A percentile compares a stretch with the other conserved stretches of the same genome.
phyloP scores from a whole-genome alignment of 169 alveolate species.

The Theileria equi region DNA sequence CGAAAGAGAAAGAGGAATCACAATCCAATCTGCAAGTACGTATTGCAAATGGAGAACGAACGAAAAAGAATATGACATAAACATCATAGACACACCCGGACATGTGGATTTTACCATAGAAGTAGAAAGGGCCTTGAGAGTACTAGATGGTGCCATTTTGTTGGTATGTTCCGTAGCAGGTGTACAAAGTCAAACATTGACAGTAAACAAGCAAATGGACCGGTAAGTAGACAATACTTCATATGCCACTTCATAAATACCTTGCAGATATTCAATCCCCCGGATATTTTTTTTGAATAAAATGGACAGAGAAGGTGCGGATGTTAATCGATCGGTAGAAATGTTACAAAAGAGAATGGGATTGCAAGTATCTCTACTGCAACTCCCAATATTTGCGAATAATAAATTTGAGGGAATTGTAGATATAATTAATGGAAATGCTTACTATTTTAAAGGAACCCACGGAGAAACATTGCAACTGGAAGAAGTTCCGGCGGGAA shows the following conservation, averaged over 20 bases:
- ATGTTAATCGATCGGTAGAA: slow-evolving; percentile 82
- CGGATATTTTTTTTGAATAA: slow-evolving; percentile 90
- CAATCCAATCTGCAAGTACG: slow-evolving; percentile 94
- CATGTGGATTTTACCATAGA: slow-evolving; percentile 98
- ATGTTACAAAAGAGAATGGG: slow-evolving; percentile 86
- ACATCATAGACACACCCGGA: slow-evolving; percentile 98
- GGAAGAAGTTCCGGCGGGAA: slow-evolving; percentile 79
- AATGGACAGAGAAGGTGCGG: slow-evolving; percentile 96
- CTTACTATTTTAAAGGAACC: slow-evolving; percentile 85
- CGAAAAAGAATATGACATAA: slow-evolving; percentile 70
- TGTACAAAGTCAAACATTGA: slow-evolving; percentile 94
- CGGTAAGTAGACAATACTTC: too few relatives aligned
- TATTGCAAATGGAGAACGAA: slow-evolving; percentile 84
- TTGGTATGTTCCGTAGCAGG: slow-evolving; percentile 95
- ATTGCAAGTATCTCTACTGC: slow-evolving; percentile 63
- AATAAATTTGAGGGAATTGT: slow-evolving; percentile 86
- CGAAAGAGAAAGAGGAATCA: slow-evolving; percentile 95
- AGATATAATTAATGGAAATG: slow-evolving; percentile 81
- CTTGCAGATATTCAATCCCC: slow-evolving; percentile 91
- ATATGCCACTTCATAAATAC: too few relatives aligned
- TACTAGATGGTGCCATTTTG: slow-evolving; percentile 94
- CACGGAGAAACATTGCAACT: slow-evolving; percentile 76
- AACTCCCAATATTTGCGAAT: slow-evolving; percentile 87
- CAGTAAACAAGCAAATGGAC: slow-evolving; percentile 95
- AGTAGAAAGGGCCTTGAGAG: slow-evolving; percentile 95